Conservation (phyloP, 805 yeast genomes). For the Kregervanrija pseudodelftensis region DNA sequence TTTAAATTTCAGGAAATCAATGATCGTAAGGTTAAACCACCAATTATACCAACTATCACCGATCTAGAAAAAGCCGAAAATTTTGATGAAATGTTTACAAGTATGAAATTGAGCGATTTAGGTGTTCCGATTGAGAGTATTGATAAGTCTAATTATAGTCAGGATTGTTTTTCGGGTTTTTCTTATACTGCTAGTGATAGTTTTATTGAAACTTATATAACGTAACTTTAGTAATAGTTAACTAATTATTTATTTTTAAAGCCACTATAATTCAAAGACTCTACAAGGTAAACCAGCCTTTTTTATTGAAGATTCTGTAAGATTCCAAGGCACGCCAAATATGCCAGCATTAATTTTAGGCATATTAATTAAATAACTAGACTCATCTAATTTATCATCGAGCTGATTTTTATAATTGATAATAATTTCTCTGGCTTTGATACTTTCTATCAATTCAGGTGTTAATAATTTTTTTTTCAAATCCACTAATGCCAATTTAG, state of each 20-base stretch:
- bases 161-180: slow-evolving; percentile 34
- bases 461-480: slow-evolving; percentile 32
- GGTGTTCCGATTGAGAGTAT: slow-evolving; percentile 5
- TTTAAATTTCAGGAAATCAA: slow-evolving; percentile 58
- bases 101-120: slow-evolving; percentile 33
- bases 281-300: slow-evolving; percentile 29
- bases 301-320: slow-evolving; percentile 49
- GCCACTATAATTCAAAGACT: slow-evolving; percentile 38
- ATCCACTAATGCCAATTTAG: slow-evolving; percentile 43
- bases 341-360: slow-evolving; percentile 80
- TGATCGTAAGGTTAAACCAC: slow-evolving; percentile 48
- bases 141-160: not conserved
- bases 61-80: slow-evolving; percentile 74
- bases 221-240: no score
- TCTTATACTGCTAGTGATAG: slow-evolving; percentile 37
- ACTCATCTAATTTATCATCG: not conserved
- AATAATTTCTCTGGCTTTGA: slow-evolving; percentile 1
- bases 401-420: not conserved
- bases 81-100: slow-evolving; percentile 69
- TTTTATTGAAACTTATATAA: slow-evolving; percentile 26
- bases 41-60: slow-evolving; percentile 69
- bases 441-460: slow-evolving; percentile 7
- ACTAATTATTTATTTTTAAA: no score
- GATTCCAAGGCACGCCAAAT: slow-evolving; percentile 72
- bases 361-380: slow-evolving; percentile 37